Evolutionary conservation across 129 eudicot genomes (phyloP).

Genomic region (Pulicaria dysenterica): DNA sequence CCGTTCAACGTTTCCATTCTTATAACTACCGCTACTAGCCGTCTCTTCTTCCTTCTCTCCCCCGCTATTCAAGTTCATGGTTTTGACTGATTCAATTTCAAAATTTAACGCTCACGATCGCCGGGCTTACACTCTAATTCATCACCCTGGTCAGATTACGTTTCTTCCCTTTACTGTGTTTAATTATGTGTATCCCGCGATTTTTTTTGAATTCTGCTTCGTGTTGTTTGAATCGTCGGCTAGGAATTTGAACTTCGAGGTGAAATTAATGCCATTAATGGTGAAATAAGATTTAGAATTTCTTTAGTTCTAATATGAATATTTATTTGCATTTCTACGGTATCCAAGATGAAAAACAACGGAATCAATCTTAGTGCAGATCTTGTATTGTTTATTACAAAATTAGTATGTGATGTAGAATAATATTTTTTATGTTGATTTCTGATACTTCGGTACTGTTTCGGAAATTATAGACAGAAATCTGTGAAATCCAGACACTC

Average conservation of each 20-base stretch:
- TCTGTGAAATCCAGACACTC: constrained; percentile 33
- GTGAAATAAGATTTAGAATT: constrained; percentile 12
- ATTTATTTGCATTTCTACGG: constrained; percentile 24
- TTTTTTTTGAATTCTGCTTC: constrained; percentile 18
- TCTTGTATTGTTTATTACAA: constrained; percentile 10
- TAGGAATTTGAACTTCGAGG: constrained; percentile 28
- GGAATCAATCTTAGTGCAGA: constrained; percentile 35
- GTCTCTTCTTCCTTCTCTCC: constrained; percentile 23
- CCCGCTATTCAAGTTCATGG: neutral
- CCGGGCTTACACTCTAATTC: neutral
- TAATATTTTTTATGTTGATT: neutral
- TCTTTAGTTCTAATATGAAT: neutral
- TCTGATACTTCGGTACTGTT: constrained; percentile 25
- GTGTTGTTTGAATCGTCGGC: constrained; percentile 15
- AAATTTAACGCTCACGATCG: neutral
- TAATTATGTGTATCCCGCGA: neutral
- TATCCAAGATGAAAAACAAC: constrained; percentile 28
- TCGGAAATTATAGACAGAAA: constrained; percentile 25
- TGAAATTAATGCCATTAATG: constrained; percentile 39
- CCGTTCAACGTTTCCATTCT: constrained; percentile 27
- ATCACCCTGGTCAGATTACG: constrained; percentile 26
- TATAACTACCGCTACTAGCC: constrained; percentile 23
- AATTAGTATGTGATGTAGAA: constrained; percentile 9
- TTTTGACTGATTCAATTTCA: constrained; percentile 31
- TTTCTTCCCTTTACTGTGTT: neutral